Base-by-base conservation (phyloP, 1,139 yeast species). In the Yamadazyma triangularis region DNA sequence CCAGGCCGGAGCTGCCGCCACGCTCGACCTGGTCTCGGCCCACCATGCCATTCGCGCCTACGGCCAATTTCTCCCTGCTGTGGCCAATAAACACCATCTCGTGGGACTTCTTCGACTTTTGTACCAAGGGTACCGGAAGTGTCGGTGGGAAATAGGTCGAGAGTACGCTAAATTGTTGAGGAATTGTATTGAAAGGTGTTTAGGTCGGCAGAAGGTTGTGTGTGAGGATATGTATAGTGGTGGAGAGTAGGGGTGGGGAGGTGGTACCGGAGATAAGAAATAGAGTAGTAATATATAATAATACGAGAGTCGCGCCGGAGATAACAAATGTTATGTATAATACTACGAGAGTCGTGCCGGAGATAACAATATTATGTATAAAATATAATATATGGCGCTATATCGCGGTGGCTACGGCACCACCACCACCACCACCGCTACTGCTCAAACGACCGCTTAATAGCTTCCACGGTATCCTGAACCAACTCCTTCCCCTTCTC, bases 81-180 rank as follows among this genome's bases (percentile, higher is more conserved):
- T 44, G 3, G 29, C 35, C 24, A 23, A 57, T 10, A 60, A 24
- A 52, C 48, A 47, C 45, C 51, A 40, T 32, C 51, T 76, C 28
- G 64, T 70, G 24, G 84, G 84, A 0, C 49, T 78, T 25, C 49
- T 76, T 38, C 58, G 57, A 27, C 43, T 70, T 36, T 60, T 75
- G 30, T 58, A 65, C n/a, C 50, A 53, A 22, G 48, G 59, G 30
- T 59, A 65, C 42, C 42, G 51, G 35, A 53, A 52, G 26, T 60
- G 77, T 38, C 65, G 68, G 35, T 77, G 79, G 76, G 75, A 74
- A 30, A 58, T 76, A 28, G 77, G 77, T 4, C 56, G 60, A 29
- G 84, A 78, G 43, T 65, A 73, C 38, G 65, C 78, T 2, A 65
- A 65, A 33, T 51, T 78, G 36, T 56, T 77, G 25, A 50, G 58